These are phyloP conservation scores for Lepidopterella palustris DNA, from an alignment of 495 filamentous ascomycete species.

Conservation along the genomic window DNA sequence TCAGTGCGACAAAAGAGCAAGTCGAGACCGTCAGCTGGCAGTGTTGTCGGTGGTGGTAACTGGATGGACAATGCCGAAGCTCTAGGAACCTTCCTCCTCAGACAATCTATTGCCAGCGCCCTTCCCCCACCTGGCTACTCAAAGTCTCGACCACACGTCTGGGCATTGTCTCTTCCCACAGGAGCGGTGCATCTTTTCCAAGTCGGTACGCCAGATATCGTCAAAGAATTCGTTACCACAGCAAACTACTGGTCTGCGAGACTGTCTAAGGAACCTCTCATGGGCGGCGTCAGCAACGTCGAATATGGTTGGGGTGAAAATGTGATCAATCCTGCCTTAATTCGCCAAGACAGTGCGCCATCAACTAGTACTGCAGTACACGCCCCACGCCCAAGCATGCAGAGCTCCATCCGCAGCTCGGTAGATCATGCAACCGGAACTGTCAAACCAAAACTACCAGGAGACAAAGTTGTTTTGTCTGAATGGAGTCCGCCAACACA, in stretches of 20 bases:
- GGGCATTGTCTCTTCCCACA: constrained; percentile 86
- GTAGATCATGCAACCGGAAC: constrained; percentile 54
- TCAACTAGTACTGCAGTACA: constrained; percentile 23
- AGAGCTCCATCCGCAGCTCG: constrained; percentile 65
- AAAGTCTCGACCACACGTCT: constrained; percentile 83
- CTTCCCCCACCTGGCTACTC: constrained; percentile 91
- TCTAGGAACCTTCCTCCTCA: constrained; percentile 76
- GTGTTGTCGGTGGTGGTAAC: constrained; percentile 86
- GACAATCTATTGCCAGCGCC: constrained; percentile 85
- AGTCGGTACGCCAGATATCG: constrained; percentile 90
- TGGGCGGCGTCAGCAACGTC: constrained; percentile 90
- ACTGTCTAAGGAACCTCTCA: constrained; percentile 83
- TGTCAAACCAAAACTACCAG: constrained; percentile 63
- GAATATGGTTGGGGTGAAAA: constrained; percentile 95
- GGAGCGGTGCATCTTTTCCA: constrained; percentile 97
- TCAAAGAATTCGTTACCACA: constrained; percentile 85
- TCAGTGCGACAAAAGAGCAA: constrained; percentile 65
- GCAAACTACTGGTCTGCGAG: constrained; percentile 98
- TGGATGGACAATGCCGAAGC: constrained; percentile 94
- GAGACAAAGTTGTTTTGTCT: constrained; percentile 75
- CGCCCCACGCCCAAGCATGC: constrained; percentile 54
- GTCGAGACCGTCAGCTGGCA: constrained; percentile 45
- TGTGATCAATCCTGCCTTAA: constrained; percentile 70
- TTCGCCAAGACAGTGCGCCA: constrained; percentile 41
- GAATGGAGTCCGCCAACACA: constrained; percentile 94